These are phyloP conservation scores for Exidia glandulosa DNA, from an alignment of 768 basidiomycete species.

Conservation along the genomic window DNA sequence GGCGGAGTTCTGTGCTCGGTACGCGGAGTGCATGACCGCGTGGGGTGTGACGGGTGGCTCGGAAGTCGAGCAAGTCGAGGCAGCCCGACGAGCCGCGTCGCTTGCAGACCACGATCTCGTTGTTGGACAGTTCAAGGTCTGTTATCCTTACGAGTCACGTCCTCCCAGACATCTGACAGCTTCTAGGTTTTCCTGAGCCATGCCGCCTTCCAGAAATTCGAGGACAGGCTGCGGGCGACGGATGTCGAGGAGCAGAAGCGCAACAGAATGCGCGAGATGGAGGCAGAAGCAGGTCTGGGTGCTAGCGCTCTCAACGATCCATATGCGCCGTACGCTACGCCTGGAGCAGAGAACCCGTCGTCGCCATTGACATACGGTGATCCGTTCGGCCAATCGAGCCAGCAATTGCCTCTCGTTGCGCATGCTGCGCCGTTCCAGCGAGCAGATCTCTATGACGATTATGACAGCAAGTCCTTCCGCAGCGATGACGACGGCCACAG, in stretches of 20 bases:
- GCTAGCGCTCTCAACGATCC: slow-evolving; percentile 50
- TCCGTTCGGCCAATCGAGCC: slow-evolving; percentile 47
- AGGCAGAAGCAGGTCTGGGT: slow-evolving; percentile 57
- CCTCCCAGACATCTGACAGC: slow-evolving; percentile 2
- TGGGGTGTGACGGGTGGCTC: slow-evolving; percentile 50
- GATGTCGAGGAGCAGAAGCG: slow-evolving; percentile 84
- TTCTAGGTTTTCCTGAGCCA: slow-evolving; percentile 81
- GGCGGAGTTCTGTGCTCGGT: slow-evolving; percentile 78
- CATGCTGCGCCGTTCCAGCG: slow-evolving; percentile 77
- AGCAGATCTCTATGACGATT: slow-evolving; percentile 63
- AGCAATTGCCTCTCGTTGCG: slow-evolving; percentile 72
- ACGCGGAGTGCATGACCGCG: slow-evolving; percentile 51
- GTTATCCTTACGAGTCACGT: background rate
- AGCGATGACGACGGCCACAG: slow-evolving; percentile 76
- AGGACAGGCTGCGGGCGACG: slow-evolving; percentile 71
- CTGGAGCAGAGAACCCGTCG: slow-evolving; percentile 27
- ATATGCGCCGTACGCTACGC: slow-evolving; percentile 65
- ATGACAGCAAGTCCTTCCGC: slow-evolving; percentile 57
- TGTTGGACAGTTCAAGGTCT: slow-evolving; percentile 74
- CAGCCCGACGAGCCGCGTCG: slow-evolving; percentile 43
- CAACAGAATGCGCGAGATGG: slow-evolving; percentile 64
- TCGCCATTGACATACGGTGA: slow-evolving; percentile 31
- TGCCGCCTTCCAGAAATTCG: slow-evolving; percentile 72
- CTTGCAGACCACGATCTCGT: slow-evolving; percentile 65
- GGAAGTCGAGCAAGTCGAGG: slow-evolving; percentile 48